phyloP scores from a whole-genome alignment of 306 rosid species.

The Castanea mollissima region DNA sequence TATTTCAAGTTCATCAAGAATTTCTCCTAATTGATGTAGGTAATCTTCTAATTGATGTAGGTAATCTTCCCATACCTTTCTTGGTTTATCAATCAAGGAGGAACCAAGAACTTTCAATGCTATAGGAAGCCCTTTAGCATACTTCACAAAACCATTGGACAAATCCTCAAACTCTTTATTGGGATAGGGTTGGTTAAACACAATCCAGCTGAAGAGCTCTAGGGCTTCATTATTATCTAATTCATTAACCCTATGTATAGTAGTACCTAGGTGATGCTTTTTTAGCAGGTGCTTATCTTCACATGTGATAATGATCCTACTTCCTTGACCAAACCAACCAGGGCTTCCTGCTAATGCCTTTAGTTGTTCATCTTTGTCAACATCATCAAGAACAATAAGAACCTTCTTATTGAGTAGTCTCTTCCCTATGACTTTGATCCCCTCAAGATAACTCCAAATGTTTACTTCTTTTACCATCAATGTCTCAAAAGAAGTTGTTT shows the following conservation, averaged over 20 bases:
- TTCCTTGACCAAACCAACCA: background rate
- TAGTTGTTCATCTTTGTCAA: background rate
- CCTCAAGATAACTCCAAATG: background rate
- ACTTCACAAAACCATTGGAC: background rate
- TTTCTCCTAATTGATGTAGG: background rate
- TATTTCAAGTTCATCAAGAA: background rate
- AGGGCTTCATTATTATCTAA: constrained; percentile 4
- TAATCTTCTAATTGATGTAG: background rate
- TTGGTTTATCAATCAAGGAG: background rate
- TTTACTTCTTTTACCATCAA: no score
- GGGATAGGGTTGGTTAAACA: background rate
- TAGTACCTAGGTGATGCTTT: background rate
- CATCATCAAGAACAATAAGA: background rate
- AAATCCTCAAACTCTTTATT: constrained; percentile 2
- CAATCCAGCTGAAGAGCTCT: constrained; percentile 17
- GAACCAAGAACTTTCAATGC: constrained; percentile 24
- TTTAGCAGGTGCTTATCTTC: background rate
- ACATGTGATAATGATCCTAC: background rate
- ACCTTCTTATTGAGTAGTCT: background rate
- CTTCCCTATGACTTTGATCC: background rate
- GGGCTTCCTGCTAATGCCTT: background rate
- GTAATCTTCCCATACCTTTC: constrained; percentile 18
- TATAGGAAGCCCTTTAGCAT: constrained; percentile 32
- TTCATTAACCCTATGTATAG: background rate
- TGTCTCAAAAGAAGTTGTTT: no score